Evolutionary conservation across 2,329 filamentous ascomycete species (phyloP).

Genomic region (Botrytis fabae): DNA sequence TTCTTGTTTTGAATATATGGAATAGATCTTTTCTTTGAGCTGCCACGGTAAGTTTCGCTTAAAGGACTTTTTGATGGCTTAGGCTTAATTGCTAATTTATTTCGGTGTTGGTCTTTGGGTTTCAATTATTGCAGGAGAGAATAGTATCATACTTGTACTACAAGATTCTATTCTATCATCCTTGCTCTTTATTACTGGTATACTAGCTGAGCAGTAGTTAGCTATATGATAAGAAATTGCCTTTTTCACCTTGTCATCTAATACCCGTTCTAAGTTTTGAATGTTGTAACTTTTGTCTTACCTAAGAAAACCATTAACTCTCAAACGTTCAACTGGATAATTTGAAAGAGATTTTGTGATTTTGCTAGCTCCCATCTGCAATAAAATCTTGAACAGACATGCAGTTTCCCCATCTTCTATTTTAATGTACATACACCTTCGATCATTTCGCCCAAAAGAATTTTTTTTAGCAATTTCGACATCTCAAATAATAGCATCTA

Average conservation of each 20-base stretch:
- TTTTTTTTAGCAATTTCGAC: not conserved
- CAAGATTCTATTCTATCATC: not conserved
- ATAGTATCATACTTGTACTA: not conserved
- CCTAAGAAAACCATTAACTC: not conserved
- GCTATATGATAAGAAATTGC: not conserved
- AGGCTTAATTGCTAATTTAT: not conserved
- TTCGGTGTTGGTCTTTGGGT: not conserved
- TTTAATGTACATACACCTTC: not conserved
- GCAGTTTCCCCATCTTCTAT: not conserved
- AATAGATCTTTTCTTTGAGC: not conserved
- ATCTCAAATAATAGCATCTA: not conserved
- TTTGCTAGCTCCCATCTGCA: not conserved
- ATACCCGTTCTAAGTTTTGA: not conserved
- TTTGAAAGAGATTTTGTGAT: not conserved
- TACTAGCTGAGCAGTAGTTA: not conserved
- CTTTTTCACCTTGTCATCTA: not conserved
- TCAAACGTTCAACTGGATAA: not conserved
- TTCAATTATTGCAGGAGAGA: not conserved
- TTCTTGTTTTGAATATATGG: not conserved
- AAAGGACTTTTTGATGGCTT: not conserved
- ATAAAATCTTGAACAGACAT: not conserved
- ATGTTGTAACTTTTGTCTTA: not conserved
- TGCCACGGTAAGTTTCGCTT: fast-evolving
- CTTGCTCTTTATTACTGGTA: not conserved
- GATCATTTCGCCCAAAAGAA: not conserved